Conservation (phyloP, 257 asterid genomes). For the Salvia hispanica region DNA sequence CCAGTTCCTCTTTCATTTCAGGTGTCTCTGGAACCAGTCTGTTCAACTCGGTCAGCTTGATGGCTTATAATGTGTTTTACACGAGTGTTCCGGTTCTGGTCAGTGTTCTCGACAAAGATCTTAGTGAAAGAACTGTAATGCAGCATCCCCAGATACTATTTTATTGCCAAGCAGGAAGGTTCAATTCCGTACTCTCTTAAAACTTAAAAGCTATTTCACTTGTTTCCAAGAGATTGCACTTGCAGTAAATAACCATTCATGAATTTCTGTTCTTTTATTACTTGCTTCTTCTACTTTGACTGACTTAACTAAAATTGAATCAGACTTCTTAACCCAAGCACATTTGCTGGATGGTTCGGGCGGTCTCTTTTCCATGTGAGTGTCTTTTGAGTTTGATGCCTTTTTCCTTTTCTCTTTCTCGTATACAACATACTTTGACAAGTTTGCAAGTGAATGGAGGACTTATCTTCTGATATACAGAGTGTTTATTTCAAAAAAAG, state of each 20-base stretch:
- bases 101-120: conserved; percentile 95
- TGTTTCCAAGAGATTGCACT: conserved; percentile 27
- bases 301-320: conserved; percentile 35
- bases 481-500: neutral
- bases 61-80: conserved; percentile 98
- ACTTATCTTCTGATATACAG: neutral
- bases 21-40: conserved; percentile 98
- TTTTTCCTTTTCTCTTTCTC: conserved; percentile 6
- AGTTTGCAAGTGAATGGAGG: conserved; percentile 18
- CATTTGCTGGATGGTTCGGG: conserved; percentile 99
- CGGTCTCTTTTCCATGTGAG: conserved; percentile 98
- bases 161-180: conserved; percentile 99
- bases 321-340: conserved; percentile 99
- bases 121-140: conserved; percentile 88
- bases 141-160: conserved; percentile 96
- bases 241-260: conserved; percentile 4
- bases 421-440: conserved; percentile 19
- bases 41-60: conserved; percentile 91
- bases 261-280: conserved; percentile 8
- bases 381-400: conserved; percentile 27
- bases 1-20: conserved; percentile 94
- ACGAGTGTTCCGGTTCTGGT: conserved; percentile 91
- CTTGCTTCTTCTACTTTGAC: conserved; percentile 26
- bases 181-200: conserved; percentile 29
- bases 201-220: conserved; percentile 10